phyloP scores from a whole-genome alignment of 768 basidiomycete genomes.

The Lactarius trivialis region DNA sequence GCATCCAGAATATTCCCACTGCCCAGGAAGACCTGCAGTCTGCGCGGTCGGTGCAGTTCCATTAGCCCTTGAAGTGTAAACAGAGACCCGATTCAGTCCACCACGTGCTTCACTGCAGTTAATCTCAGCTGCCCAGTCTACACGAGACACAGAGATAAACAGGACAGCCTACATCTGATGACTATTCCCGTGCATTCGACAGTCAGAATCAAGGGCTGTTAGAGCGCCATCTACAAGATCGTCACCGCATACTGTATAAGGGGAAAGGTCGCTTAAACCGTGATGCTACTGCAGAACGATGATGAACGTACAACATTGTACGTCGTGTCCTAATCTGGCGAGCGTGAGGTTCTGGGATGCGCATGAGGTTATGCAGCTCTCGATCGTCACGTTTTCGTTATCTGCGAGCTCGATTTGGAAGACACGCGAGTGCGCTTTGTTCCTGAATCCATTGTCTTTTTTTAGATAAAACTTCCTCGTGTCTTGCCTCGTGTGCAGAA shows the following conservation, averaged over 20 bases:
- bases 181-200: slow-evolving; percentile 70
- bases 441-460: slow-evolving; percentile 28
- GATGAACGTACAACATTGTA: slow-evolving; percentile 40
- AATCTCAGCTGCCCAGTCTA: background rate
- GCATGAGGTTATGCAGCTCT: slow-evolving; percentile 59
- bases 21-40: slow-evolving; percentile 53
- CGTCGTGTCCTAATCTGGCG: slow-evolving; percentile 62
- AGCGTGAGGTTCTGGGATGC: slow-evolving; percentile 48
- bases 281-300: background rate
- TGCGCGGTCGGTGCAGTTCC: slow-evolving; percentile 43
- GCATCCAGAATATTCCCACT: slow-evolving; percentile 64
- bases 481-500: background rate
- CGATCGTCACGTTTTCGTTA: slow-evolving; percentile 43
- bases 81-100: slow-evolving; percentile 62
- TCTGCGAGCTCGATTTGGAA: slow-evolving; percentile 39
- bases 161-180: slow-evolving; percentile 46
- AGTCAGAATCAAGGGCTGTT: slow-evolving; percentile 41
- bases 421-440: slow-evolving; percentile 58
- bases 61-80: slow-evolving; percentile 49
- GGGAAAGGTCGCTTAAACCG: background rate
- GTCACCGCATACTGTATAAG: slow-evolving; percentile 59
- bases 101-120: slow-evolving; percentile 57
- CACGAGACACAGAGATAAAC: background rate
- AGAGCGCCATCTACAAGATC: slow-evolving; percentile 55
- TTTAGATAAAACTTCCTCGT: background rate